Conservation (phyloP, 805 yeast species). For the Teunomyces cretensis region DNA sequence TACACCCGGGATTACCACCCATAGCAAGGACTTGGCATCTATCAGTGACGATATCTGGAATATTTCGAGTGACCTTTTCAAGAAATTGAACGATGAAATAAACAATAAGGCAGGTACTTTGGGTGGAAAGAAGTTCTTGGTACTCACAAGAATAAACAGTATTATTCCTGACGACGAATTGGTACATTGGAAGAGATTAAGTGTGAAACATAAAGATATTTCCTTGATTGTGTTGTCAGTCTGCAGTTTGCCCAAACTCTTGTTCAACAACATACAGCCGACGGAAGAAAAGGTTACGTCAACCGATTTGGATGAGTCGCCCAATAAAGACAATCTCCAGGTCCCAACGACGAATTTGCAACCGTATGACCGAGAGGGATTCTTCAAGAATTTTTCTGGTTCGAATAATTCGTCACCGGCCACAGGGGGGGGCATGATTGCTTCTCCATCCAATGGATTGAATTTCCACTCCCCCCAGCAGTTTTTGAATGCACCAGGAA, state of each 20-base stretch:
- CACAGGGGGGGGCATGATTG: conserved; percentile 17
- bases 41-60: conserved; percentile 70
- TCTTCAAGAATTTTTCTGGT: conserved; percentile 4
- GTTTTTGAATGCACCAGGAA: conserved; percentile 31
- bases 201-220: conserved; percentile 54
- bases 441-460: conserved; percentile 33
- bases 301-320: not conserved
- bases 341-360: not conserved
- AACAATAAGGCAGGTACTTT: conserved; percentile 24
- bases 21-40: conserved; percentile 29
- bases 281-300: not conserved
- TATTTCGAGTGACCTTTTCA: conserved; percentile 49
- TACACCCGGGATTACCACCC: conserved; percentile 18
- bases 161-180: conserved; percentile 80
- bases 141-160: conserved; percentile 68
- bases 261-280: conserved; percentile 12
- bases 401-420: conserved; percentile 22
- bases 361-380: not conserved
- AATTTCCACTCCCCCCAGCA: conserved; percentile 39
- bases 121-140: conserved; percentile 59
- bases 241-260: conserved; percentile 53
- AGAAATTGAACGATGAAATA: conserved; percentile 32
- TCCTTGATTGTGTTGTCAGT: conserved; percentile 71
- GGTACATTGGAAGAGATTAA: conserved; percentile 73
- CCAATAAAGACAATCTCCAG: not conserved